Conservation (phyloP, 2,329 filamentous ascomycete species). For the Monilinia vaccinii-corymbosi region DNA sequence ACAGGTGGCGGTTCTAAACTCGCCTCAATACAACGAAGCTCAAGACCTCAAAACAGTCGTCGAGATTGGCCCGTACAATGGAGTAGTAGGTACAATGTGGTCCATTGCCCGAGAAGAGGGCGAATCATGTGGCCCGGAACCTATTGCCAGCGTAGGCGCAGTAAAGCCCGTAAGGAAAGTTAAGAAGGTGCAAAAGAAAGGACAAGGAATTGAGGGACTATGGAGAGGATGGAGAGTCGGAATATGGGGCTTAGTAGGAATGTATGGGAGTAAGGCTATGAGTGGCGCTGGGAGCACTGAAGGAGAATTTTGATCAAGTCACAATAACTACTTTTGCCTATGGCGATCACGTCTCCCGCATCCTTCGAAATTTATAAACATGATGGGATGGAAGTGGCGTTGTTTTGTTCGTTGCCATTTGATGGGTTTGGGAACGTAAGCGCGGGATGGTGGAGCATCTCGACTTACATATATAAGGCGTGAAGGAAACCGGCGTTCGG, state of each 20-base stretch:
- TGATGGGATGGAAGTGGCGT: not conserved
- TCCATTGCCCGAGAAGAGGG: conserved; percentile 80
- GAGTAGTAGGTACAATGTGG: conserved; percentile 88
- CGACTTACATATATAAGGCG: not conserved
- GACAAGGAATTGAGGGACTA: conserved; percentile 45
- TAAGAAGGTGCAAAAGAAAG: conserved; percentile 29
- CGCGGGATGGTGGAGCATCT: not conserved
- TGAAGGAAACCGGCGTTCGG: not conserved
- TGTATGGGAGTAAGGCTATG: conserved; percentile 37
- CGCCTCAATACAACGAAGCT: conserved; percentile 10
- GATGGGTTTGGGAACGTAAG: not conserved
- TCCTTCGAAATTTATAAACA: not conserved
- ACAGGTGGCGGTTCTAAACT: conserved; percentile 62
- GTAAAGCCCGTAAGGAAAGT: conserved; percentile 11
- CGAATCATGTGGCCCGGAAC: conserved; percentile 35
- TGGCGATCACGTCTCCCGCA: not conserved
- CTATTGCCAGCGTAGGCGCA: not conserved
- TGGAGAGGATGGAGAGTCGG: conserved; percentile 50
- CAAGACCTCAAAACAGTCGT: conserved; percentile 55
- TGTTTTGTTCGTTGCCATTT: not conserved
- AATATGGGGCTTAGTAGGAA: conserved; percentile 46
- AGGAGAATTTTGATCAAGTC: conserved; percentile 24
- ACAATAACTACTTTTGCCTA: not conserved
- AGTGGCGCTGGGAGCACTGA: conserved; percentile 23
- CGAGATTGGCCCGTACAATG: conserved; percentile 69